Percentiles rank a stretch among this genome's conserved stretches.
Conservation (phyloP, 768 basidiomycete genomes). For the Mycena olivaceomarginata region DNA sequence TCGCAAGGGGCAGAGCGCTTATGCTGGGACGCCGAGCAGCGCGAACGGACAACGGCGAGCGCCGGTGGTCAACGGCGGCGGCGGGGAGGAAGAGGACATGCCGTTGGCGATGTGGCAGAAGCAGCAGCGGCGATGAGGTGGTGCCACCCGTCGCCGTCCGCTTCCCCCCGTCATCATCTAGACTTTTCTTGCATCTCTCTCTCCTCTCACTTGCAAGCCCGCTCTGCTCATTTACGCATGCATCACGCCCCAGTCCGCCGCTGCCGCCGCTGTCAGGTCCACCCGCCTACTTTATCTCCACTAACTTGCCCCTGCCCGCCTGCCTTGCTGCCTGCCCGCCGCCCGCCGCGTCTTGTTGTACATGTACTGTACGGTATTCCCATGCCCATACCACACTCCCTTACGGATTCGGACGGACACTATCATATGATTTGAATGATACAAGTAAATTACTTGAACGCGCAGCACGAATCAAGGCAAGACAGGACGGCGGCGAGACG, state of each 20-base stretch:
- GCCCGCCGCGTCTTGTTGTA: constrained; percentile 43
- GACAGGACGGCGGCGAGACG: neutral
- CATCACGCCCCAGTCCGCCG: constrained; percentile 22
- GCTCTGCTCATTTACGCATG: constrained; percentile 18
- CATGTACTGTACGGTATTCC: constrained; percentile 31
- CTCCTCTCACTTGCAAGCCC: constrained; percentile 1
- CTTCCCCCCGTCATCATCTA: constrained; percentile 24
- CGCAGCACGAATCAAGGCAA: neutral
- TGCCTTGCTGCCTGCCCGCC: neutral
- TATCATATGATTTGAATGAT: constrained; percentile 8
- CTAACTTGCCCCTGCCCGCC: constrained; percentile 34
- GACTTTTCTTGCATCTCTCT: constrained; percentile 37
- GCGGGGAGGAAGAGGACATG: constrained; percentile 81
- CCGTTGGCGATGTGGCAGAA: constrained; percentile 89
- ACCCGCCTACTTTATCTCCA: constrained; percentile 34
- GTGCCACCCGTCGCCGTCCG: neutral
- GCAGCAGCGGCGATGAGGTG: constrained; percentile 74
- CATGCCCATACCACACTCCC: neutral
- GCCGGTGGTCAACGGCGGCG: constrained; percentile 55
- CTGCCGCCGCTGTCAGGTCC: neutral
- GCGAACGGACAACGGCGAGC: constrained; percentile 60
- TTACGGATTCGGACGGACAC: constrained; percentile 42
- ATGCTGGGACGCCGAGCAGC: constrained; percentile 68
- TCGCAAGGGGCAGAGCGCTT: constrained; percentile 81
- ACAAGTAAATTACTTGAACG: constrained; percentile 18